Conservation (phyloP, 176 grass and related monocot genomes). For the Raddia guianensis region DNA sequence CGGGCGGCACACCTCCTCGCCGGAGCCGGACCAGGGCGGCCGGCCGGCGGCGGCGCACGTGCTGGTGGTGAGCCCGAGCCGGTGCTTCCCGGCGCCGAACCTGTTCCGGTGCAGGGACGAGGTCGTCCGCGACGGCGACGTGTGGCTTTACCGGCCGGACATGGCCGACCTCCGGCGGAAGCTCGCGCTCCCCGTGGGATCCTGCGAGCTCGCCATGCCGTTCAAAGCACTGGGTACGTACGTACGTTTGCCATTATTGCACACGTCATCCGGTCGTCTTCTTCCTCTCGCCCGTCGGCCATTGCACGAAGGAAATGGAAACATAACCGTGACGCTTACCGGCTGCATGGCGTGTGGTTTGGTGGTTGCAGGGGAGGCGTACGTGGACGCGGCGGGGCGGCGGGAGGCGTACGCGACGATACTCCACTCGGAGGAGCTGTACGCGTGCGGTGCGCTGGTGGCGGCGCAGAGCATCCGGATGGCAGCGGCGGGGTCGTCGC, state of each 20-base stretch:
- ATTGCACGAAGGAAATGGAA: no score
- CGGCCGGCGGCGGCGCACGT: conserved; percentile 50
- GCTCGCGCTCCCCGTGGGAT: conserved; percentile 63
- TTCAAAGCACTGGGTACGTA: conserved; percentile 46
- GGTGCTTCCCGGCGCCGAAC: conserved; percentile 67
- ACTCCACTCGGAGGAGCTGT: conserved; percentile 56
- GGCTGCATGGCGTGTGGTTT: background rate
- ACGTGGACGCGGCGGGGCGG: background rate
- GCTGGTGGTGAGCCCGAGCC: conserved; percentile 63
- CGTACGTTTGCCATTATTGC: conserved; percentile 7
- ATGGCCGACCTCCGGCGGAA: conserved; percentile 43
- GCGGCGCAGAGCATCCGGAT: conserved; percentile 52
- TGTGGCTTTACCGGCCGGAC: conserved; percentile 67
- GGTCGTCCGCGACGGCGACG: conserved; percentile 52
- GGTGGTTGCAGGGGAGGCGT: background rate
- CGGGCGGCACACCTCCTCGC: background rate
- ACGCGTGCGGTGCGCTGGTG: conserved; percentile 58
- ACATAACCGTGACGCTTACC: no score
- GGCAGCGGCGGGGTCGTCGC: conserved; percentile 17
- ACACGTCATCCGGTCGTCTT: no score
- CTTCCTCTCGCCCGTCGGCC: background rate
- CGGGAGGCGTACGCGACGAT: conserved; percentile 62
- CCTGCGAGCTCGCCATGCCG: conserved; percentile 70
- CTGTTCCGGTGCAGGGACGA: conserved; percentile 61
- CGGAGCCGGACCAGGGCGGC: no score